Evolutionary conservation across 352 stramenopile species (phyloP), one percentile per base, ranked within the genome.

Genomic region (Phytopythium helicoides): DNA sequence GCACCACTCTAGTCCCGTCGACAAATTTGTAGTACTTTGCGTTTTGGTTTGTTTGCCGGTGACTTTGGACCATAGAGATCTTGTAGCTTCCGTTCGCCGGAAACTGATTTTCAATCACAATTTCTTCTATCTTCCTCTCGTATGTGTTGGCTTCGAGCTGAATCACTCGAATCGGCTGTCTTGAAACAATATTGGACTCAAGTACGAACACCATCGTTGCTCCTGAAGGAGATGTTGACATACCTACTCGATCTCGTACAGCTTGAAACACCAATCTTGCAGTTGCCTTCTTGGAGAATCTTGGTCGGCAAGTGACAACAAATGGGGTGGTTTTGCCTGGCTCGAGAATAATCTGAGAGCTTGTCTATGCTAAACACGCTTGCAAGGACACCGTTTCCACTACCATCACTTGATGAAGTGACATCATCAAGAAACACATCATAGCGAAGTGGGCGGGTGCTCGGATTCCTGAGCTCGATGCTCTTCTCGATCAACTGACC

Each of bases 401-500:
- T 9, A 28, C 22, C 21, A 31, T 22, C 45, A 10, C 39, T 42
- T 48, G 50, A 19, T 6, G 18, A 16, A 28, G 58, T 54, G 0
- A 31, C 33, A 28, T 60, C 82, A 40, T 97, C 86, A 2, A 98
- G 54, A 37, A 89, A 92, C 3, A 98, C 89, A 5, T 92, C 73
- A 51, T 98, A 98, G 3, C 65, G 71, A 33, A 98, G 78, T 5
- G 76, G 62, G 6, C 77, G 82, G 3, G 73, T 69, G 18, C 84
- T 92, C 6, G 92, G 87, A 52, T 98, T 98, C 54, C 87, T 90
- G 2, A 98, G 70, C 56, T 98, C 94, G 28, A 98, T 98, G 7
- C 62, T 95, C 44, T 98, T 98, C 14, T 86, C 79, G 25, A 97
- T 94, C 18, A 75, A 58, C 36, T 87, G 80, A 0, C 93, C 93